These are phyloP conservation scores for Phytophthora kernoviae DNA, from an alignment of 352 stramenopile species.

Conservation along the genomic window DNA sequence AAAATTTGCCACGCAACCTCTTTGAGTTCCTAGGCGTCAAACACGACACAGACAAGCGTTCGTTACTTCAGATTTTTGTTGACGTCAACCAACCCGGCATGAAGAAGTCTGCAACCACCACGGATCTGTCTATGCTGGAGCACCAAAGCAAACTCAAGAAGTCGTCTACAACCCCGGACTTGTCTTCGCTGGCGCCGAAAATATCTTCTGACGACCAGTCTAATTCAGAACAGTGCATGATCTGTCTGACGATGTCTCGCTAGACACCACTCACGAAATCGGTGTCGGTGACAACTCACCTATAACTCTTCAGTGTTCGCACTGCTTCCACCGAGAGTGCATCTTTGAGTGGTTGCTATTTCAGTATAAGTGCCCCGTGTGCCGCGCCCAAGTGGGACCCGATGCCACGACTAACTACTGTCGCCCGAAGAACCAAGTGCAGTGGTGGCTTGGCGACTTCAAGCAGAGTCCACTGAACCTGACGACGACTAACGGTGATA, in stretches of 20 bases:
- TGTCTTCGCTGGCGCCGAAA: conserved; percentile 25
- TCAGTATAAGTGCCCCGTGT: conserved; percentile 60
- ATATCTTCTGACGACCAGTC: conserved; percentile 14
- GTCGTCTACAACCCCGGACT: conserved; percentile 29
- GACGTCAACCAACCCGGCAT: conserved; percentile 50
- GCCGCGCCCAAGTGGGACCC: conserved; percentile 43
- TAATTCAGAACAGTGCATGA: conserved; percentile 44
- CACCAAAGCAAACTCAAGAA: conserved; percentile 34
- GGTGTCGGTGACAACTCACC: conserved; percentile 23
- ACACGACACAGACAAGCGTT: conserved; percentile 56
- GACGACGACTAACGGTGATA: conserved; percentile 1
- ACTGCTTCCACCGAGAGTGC: conserved; percentile 63
- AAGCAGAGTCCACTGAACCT: conserved; percentile 43
- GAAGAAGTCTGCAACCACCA: conserved; percentile 35
- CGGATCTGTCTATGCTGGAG: conserved; percentile 35
- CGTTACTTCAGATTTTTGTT: conserved; percentile 69
- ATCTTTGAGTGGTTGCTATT: conserved; percentile 67
- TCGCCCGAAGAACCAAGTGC: conserved; percentile 50
- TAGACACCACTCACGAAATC: conserved; percentile 21
- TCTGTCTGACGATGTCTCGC: conserved; percentile 55
- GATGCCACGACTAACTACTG: conserved; percentile 52
- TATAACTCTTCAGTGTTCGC: conserved; percentile 50
- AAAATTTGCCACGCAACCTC: conserved; percentile 48
- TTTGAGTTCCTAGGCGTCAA: conserved; percentile 69
- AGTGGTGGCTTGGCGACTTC: conserved; percentile 68